phyloP scores from a whole-genome alignment of 2,329 filamentous ascomycete species.

The Fusarium sp. region DNA sequence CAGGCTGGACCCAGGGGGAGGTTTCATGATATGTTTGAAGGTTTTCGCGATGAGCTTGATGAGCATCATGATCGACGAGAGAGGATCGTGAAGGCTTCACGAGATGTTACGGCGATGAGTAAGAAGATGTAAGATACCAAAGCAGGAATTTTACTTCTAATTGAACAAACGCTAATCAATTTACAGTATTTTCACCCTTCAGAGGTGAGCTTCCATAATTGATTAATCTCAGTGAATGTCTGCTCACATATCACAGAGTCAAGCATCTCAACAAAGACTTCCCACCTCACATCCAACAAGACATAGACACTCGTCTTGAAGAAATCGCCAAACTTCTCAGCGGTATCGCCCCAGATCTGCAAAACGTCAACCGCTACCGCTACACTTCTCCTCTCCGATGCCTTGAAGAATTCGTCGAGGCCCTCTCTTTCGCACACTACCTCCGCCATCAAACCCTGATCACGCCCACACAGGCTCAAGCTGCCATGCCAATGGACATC shows the following conservation, averaged over 20 bases:
- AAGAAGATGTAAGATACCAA: slow-evolving; percentile 85
- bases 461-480: slow-evolving; percentile 69
- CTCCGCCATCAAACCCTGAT: slow-evolving; percentile 81
- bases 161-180: slow-evolving; percentile 1
- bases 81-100: slow-evolving; percentile 87
- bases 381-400: slow-evolving; percentile 85
- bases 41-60: slow-evolving; percentile 88
- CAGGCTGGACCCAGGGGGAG: slow-evolving; percentile 51
- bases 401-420: slow-evolving; percentile 95
- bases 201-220: slow-evolving; percentile 48
- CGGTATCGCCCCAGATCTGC: slow-evolving; percentile 76
- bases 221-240: not conserved
- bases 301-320: slow-evolving; percentile 74
- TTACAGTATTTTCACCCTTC: slow-evolving; percentile 53
- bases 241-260: slow-evolving; percentile 61
- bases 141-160: rapidly evolving
- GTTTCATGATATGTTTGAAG: slow-evolving; percentile 83
- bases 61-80: slow-evolving; percentile 94
- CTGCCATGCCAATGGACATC: slow-evolving; percentile 64
- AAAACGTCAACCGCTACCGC: slow-evolving; percentile 82
- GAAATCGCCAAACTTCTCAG: slow-evolving; percentile 78
- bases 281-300: slow-evolving; percentile 75
- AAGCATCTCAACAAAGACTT: slow-evolving; percentile 71
- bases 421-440: slow-evolving; percentile 89
- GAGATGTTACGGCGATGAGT: slow-evolving; percentile 92